Conservation (phyloP, 148 eudicot species). For the Diospyros kaki region DNA sequence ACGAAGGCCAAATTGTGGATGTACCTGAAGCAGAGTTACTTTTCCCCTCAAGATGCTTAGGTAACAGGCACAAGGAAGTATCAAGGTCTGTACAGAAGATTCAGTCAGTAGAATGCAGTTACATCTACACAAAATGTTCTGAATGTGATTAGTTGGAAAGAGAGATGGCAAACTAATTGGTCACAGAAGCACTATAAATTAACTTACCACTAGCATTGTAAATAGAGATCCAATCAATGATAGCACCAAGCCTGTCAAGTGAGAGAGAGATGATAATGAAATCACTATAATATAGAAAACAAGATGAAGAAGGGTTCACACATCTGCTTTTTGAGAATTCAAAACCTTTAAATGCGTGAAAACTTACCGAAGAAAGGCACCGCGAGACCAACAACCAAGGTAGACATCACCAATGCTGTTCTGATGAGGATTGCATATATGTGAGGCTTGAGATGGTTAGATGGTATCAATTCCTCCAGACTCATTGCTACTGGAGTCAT, state of each 20-base stretch:
- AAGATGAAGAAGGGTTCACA: background rate
- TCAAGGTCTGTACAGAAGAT: constrained; percentile 36
- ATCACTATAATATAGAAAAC: too few relatives aligned
- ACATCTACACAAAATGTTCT: too few relatives aligned
- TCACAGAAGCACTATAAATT: too few relatives aligned
- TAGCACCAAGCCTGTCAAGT: constrained; percentile 74
- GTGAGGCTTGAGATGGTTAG: constrained; percentile 42
- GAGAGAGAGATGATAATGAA: background rate
- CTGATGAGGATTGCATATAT: constrained; percentile 72
- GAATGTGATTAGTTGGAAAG: too few relatives aligned
- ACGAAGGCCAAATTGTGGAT: background rate
- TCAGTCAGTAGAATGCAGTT: background rate
- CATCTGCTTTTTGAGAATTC: too few relatives aligned
- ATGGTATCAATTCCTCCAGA: constrained; percentile 89
- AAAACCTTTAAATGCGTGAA: background rate
- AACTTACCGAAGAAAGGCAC: constrained; percentile 91
- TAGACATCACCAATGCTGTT: constrained; percentile 74
- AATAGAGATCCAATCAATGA: constrained; percentile 84
- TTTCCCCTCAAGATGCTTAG: constrained; percentile 48
- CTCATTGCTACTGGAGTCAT: constrained; percentile 90
- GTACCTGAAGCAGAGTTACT: constrained; percentile 42
- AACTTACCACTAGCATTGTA: constrained; percentile 88
- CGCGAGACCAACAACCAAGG: constrained; percentile 61
- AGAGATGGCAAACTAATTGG: background rate
- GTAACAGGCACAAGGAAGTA: constrained; percentile 60